These are phyloP conservation scores for Catenaria anguillulae DNA, from an alignment of 371 early-diverging fungal species.

Conservation along the genomic window DNA sequence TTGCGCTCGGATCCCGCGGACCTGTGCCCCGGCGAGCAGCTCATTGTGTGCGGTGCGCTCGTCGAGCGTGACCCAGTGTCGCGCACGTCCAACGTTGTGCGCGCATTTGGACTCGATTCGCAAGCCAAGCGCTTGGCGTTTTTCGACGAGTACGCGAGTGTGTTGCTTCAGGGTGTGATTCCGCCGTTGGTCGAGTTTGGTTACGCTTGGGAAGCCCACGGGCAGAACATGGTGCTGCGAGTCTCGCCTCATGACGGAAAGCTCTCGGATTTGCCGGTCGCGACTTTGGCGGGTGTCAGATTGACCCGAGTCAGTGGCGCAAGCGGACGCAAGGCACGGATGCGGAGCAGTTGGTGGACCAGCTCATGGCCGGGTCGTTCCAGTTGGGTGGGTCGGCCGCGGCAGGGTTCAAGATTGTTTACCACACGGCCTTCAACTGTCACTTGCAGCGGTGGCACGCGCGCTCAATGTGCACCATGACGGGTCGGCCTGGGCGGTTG, in stretches of 20 bases:
- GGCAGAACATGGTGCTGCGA: conserved; percentile 50
- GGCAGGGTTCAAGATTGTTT: conserved; percentile 34
- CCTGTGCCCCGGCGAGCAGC: conserved; percentile 18
- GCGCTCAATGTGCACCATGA: conserved; percentile 45
- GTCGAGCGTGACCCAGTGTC: conserved; percentile 41
- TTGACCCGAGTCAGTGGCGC: conserved; percentile 36
- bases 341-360: conserved; percentile 29
- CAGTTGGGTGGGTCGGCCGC: neutral
- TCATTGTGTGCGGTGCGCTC: conserved; percentile 48
- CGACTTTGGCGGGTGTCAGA: conserved; percentile 60
- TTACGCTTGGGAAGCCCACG: conserved; percentile 57
- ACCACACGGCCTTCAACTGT: conserved; percentile 50
- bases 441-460: conserved; percentile 52
- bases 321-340: conserved; percentile 13
- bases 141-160: neutral
- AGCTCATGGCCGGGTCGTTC: conserved; percentile 9
- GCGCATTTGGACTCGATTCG: neutral
- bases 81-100: conserved; percentile 12
- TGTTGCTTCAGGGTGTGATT: conserved; percentile 40
- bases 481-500: conserved; percentile 48
- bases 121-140: neutral
- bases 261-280: conserved; percentile 35
- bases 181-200: conserved; percentile 50
- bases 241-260: conserved; percentile 12
- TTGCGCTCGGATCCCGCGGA: conserved; percentile 28